These are phyloP conservation scores for Penicillium griseofulvum DNA, from an alignment of 2,329 filamentous ascomycete species.

Conservation along the genomic window DNA sequence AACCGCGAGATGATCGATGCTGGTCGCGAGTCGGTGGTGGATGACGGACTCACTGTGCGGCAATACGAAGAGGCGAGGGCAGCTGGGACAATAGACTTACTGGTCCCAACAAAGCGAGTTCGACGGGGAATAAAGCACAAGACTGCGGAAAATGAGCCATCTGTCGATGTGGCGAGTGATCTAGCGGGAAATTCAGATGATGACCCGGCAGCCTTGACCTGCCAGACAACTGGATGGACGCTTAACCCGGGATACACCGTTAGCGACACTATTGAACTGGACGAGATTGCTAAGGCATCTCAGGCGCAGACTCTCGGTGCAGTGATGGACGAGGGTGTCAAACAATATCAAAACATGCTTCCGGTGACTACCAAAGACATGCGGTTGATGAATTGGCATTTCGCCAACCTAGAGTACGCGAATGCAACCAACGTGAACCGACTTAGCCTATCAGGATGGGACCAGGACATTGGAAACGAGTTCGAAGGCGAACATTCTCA, in stretches of 20 bases:
- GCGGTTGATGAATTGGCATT: conserved; percentile 93
- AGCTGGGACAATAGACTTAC: conserved; percentile 51
- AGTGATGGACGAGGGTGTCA: conserved; percentile 88
- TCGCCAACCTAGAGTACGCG: conserved; percentile 96
- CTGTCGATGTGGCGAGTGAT: conserved; percentile 50
- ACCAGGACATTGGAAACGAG: conserved; percentile 96
- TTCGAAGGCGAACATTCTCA: conserved; percentile 94
- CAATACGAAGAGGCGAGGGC: conserved; percentile 69
- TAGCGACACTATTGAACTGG: conserved; percentile 69
- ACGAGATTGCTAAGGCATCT: conserved; percentile 60
- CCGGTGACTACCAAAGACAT: conserved; percentile 83
- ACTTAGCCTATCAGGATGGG: conserved; percentile 87
- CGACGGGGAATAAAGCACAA: conserved; percentile 47
- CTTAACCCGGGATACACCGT: conserved; percentile 63
- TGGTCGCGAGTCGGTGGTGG: conserved; percentile 71
- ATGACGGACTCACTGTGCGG: conserved; percentile 68
- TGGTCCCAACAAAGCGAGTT: conserved; percentile 44
- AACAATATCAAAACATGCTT: conserved; percentile 79
- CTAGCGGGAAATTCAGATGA: conserved; percentile 64
- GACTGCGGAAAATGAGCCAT: conserved; percentile 52
- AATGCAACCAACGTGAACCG: conserved; percentile 86
- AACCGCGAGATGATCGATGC: conserved; percentile 78
- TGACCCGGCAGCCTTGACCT: conserved; percentile 72
- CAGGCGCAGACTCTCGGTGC: conserved; percentile 74
- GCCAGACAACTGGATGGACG: conserved; percentile 77